phyloP scores from a whole-genome alignment of 306 rosid species.

The Lathyrus sativus region DNA sequence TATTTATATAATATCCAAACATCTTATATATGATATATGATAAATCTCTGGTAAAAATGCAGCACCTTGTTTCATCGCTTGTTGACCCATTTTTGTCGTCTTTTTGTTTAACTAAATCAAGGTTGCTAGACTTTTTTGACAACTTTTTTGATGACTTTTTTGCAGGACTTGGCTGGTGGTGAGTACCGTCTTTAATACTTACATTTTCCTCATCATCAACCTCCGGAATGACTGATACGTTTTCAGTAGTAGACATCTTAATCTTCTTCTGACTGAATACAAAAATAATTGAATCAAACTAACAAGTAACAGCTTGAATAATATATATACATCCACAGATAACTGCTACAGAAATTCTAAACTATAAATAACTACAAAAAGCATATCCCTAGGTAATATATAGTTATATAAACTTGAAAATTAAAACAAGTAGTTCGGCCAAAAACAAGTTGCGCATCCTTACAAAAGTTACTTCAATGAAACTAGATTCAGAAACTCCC shows the following conservation, averaged over 20 bases:
- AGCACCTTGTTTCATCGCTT: constrained; percentile 61
- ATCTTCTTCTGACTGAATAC: constrained; percentile 70
- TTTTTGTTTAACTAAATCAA: constrained; percentile 39
- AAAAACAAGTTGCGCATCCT: constrained; percentile 15
- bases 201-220: constrained; percentile 44
- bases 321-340: constrained; percentile 7
- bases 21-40: no score
- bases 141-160: constrained; percentile 43
- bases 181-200: constrained; percentile 38
- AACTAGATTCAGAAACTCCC: constrained; percentile 27
- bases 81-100: constrained; percentile 40
- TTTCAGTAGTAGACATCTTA: constrained; percentile 50
- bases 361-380: neutral
- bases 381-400: constrained; percentile 5
- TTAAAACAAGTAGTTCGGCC: neutral
- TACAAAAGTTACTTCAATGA: constrained; percentile 23
- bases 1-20: neutral
- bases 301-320: constrained; percentile 15
- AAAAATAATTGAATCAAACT: constrained; percentile 35
- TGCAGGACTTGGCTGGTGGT: constrained; percentile 40
- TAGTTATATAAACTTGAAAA: neutral
- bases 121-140: constrained; percentile 37
- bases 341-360: constrained; percentile 27
- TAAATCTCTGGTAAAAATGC: constrained; percentile 21
- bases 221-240: constrained; percentile 42